Evolutionary conservation across 495 filamentous ascomycete genomes (phyloP), one percentile per base, ranked within the genome.

Genomic region (Antarctomyces pellizariae): DNA sequence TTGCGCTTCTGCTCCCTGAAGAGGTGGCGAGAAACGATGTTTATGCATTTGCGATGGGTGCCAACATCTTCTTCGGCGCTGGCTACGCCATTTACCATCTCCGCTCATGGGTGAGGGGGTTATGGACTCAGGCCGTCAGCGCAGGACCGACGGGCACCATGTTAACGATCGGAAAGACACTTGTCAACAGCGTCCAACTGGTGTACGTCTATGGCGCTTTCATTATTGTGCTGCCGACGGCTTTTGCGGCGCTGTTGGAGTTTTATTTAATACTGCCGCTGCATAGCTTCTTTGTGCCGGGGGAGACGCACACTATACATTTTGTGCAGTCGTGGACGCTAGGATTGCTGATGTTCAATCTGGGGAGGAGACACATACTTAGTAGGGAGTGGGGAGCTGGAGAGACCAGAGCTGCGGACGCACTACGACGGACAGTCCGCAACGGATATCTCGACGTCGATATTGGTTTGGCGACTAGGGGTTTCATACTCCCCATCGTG

Each of bases 301-400:
- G 52, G 8, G 52, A 69, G 16, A 49, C 50, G 1, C 82, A 91
- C 41, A 72, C 76, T 18, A 65, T 95, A 20, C 75, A 90, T 37
- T 60, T 93, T 28, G 66, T 93, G 30, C 84, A 95, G 45, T 67
- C 77, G 37, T 97, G 89, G 82, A 89, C 82, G 1, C 52, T 95
- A 2, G 89, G 89, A 5, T 65, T 95, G 11, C 60, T 97, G 16
- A 93, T 93, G 47, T 62, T 90, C 26, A 84, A 90, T 32, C 67
- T 93, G 48, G 66, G 64, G n/a, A 59, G 64, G 19, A 74, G 76
- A 19, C 43, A 78, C 32, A 57, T 80, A 24, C 56, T 76, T 25
- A n/a, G n/a, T n/a, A n/a, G n/a, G n/a, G n/a, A n/a, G n/a, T 59
- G 63, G 39, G 53, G 58, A 20, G 47, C 69, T 24, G 53, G 47